Conservation (phyloP, 1,139 yeast genomes). For the Debaryomycetaceae sp. region DNA sequence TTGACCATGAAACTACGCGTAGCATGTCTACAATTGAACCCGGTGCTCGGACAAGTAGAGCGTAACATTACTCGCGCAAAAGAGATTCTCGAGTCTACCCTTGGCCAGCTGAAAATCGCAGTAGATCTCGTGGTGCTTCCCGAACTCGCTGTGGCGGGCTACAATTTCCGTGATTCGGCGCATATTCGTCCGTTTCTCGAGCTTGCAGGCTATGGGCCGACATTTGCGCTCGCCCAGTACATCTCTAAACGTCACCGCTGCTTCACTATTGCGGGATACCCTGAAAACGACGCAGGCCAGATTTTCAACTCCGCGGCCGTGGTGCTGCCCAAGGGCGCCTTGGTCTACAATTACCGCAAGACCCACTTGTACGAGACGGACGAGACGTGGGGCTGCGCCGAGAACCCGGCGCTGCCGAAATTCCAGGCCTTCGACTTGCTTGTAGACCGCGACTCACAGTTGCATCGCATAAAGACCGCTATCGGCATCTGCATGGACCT, state of each 20-base stretch:
- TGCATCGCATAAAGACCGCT: conserved; percentile 25
- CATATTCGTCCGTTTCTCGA: conserved; percentile 60
- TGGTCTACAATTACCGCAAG: conserved; percentile 64
- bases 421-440: conserved; percentile 34
- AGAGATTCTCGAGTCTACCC: conserved; percentile 19
- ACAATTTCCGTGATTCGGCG: conserved; percentile 43
- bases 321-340: conserved; percentile 45
- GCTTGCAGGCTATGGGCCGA: conserved; percentile 15
- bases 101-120: conserved; percentile 8
- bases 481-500: conserved; percentile 95
- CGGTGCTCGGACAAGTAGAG: conserved; percentile 48
- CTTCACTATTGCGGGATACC: conserved; percentile 74
- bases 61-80: conserved; percentile 41
- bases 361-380: conserved; percentile 73
- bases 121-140: conserved; percentile 67
- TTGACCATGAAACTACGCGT: conserved; percentile 29
- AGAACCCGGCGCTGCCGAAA: conserved; percentile 41
- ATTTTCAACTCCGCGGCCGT: conserved; percentile 69
- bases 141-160: conserved; percentile 80
- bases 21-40: conserved; percentile 63
- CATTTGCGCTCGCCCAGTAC: conserved; percentile 46
- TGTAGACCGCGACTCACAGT: conserved; percentile 15
- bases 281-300: conserved; percentile 34
- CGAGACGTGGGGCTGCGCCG: conserved; percentile 69
- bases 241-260: conserved; percentile 44